A percentile compares a stretch with the other conserved stretches of the same genome.
Evolutionary conservation across 2,329 filamentous ascomycete genomes (phyloP).

Genomic region (Hypoxylon sp.): DNA sequence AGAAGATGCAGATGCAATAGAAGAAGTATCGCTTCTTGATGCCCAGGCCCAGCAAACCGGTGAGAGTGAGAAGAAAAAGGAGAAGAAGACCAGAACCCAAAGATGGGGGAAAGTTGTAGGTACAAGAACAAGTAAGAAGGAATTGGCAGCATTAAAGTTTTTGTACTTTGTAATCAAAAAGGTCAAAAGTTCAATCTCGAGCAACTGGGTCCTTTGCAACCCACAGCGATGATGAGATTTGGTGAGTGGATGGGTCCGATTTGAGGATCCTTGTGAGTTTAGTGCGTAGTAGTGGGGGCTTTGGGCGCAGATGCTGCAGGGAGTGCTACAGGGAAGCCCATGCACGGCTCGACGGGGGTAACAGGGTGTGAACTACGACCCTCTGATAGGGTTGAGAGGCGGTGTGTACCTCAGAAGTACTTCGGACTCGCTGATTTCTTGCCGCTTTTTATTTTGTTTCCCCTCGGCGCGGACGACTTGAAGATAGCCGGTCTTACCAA

Average conservation of each 20-base stretch:
- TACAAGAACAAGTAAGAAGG: conserved; percentile 24
- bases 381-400: conserved; percentile 27
- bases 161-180: conserved; percentile 29
- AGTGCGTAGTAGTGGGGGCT: conserved; percentile 23
- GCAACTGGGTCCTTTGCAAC: conserved; percentile 16
- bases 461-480: conserved; percentile 16
- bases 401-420: conserved; percentile 26
- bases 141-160: conserved; percentile 33
- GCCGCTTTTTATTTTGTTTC: conserved; percentile 22
- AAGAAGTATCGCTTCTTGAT: conserved; percentile 22
- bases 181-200: conserved; percentile 20
- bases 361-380: too few species aligned
- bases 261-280: conserved; percentile 18
- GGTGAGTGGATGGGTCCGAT: conserved; percentile 26
- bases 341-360: conserved; percentile 15
- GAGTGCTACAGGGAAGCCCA: too few species aligned
- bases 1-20: conserved; percentile 16
- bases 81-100: conserved; percentile 8
- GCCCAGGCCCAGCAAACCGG: conserved; percentile 22
- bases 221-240: conserved; percentile 35
- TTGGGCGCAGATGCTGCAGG: conserved; percentile 18
- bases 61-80: conserved; percentile 9
- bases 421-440: conserved; percentile 2
- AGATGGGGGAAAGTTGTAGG: conserved; percentile 15
- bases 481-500: conserved; percentile 21